These are phyloP conservation scores for Ogataea kodamae DNA, from an alignment of 805 yeast genomes.

Conservation along the genomic window DNA sequence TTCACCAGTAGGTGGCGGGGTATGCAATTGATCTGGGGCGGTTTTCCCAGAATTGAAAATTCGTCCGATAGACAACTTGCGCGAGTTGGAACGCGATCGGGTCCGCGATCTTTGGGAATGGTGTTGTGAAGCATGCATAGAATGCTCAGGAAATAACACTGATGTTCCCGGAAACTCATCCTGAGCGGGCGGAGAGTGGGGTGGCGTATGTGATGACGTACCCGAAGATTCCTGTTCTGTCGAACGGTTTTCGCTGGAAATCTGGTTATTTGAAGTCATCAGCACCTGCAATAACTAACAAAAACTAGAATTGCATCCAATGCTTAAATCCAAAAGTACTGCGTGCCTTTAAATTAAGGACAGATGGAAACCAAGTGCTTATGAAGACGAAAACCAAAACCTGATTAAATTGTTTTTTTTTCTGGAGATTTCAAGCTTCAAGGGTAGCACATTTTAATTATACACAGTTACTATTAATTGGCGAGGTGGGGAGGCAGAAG, in stretches of 20 bases:
- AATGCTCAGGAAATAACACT: constrained; percentile 9
- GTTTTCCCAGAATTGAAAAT: constrained; percentile 37
- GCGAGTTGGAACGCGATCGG: constrained; percentile 40
- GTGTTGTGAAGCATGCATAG: constrained; percentile 8
- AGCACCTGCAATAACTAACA: no score
- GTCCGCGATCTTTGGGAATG: constrained; percentile 24
- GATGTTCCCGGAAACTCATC: constrained; percentile 11
- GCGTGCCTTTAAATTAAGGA: no score
- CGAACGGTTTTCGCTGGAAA: neutral
- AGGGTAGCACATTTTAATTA: neutral
- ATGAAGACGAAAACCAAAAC: constrained; percentile 7
- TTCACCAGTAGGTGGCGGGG: constrained; percentile 22
- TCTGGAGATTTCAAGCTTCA: constrained; percentile 2
- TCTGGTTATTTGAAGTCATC: neutral
- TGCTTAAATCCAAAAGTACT: no score
- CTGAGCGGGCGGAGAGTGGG: constrained; percentile 15
- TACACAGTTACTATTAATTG: constrained; percentile 14
- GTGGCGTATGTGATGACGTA: constrained; percentile 13
- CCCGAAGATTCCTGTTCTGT: neutral
- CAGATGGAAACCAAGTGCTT: constrained; percentile 1
- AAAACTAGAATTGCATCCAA: no score
- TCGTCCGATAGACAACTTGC: constrained; percentile 34
- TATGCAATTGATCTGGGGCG: constrained; percentile 20
- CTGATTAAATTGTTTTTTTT: constrained; percentile 4
- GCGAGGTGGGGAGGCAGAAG: constrained; percentile 92